phyloP scores from a whole-genome alignment of 495 filamentous ascomycete genomes.

The Neurospora tetrasperma region DNA sequence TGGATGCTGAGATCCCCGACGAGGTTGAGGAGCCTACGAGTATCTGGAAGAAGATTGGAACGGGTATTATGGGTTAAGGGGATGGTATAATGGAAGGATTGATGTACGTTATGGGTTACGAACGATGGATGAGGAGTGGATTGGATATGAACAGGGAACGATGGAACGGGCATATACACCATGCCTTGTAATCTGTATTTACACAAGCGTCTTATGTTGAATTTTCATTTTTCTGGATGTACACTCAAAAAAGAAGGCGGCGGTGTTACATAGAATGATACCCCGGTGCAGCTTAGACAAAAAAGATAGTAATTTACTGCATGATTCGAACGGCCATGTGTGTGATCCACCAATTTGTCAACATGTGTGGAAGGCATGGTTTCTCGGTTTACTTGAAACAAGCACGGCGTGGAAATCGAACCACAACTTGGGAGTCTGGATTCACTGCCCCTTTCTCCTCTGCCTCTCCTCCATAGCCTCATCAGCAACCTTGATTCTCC shows the following conservation, averaged over 20 bases:
- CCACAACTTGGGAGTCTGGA: neutral
- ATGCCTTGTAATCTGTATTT: neutral
- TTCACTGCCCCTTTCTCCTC: conserved; percentile 26
- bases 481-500: conserved; percentile 26
- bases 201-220: neutral
- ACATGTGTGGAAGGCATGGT: neutral
- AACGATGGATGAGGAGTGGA: neutral
- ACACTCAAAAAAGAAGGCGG: neutral
- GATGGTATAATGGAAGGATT: neutral
- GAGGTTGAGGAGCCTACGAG: neutral
- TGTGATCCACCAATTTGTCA: too few relatives aligned
- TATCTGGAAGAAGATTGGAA: neutral
- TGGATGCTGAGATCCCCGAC: neutral
- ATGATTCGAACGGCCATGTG: neutral
- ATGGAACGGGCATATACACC: too few relatives aligned
- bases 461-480: conserved; percentile 24
- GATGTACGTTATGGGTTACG: neutral
- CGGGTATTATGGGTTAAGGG: neutral
- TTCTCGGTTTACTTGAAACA: neutral
- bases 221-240: neutral
- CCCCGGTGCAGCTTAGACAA: neutral
- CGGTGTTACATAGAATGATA: neutral
- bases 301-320: neutral
- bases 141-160: neutral
- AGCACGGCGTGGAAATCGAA: neutral